These are phyloP conservation scores for Musa beccarii DNA, from an alignment of 176 grass and related monocot species.

Conservation along the genomic window DNA sequence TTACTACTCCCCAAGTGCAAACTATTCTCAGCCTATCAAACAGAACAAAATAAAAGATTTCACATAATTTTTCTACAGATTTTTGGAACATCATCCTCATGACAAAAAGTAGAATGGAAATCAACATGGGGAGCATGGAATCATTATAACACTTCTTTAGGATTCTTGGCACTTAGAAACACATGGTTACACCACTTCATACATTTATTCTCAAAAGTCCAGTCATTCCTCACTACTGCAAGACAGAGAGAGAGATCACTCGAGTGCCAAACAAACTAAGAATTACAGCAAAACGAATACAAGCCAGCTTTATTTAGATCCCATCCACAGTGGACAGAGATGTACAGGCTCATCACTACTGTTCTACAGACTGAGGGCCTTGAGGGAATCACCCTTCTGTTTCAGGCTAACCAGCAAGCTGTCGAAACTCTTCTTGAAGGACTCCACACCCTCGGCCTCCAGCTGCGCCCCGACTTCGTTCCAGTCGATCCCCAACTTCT, in stretches of 20 bases:
- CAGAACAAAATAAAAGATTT: no score
- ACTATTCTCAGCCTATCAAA: no score
- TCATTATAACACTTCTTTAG: no score
- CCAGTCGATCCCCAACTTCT: slow-evolving; percentile 90
- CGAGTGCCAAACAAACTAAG: background rate
- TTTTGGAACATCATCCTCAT: no score
- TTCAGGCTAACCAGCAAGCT: slow-evolving; percentile 70
- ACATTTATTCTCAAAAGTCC: no score
- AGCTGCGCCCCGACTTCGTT: slow-evolving; percentile 64
- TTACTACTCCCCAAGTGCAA: no score
- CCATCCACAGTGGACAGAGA: background rate
- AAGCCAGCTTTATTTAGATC: slow-evolving; percentile 20
- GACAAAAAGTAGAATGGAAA: no score
- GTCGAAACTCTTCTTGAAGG: slow-evolving; percentile 97
- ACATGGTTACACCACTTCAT: no score
- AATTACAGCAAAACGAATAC: no score
- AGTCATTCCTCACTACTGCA: background rate
- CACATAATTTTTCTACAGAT: no score
- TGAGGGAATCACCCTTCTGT: slow-evolving; percentile 77
- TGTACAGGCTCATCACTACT: background rate
- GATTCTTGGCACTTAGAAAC: no score
- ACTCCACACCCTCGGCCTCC: slow-evolving; percentile 77
- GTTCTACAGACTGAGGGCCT: slow-evolving; percentile 28
- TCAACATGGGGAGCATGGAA: no score
- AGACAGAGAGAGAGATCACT: background rate